Conservation (phyloP, 805 yeast genomes). For the Lipomyces chichibuensis region DNA sequence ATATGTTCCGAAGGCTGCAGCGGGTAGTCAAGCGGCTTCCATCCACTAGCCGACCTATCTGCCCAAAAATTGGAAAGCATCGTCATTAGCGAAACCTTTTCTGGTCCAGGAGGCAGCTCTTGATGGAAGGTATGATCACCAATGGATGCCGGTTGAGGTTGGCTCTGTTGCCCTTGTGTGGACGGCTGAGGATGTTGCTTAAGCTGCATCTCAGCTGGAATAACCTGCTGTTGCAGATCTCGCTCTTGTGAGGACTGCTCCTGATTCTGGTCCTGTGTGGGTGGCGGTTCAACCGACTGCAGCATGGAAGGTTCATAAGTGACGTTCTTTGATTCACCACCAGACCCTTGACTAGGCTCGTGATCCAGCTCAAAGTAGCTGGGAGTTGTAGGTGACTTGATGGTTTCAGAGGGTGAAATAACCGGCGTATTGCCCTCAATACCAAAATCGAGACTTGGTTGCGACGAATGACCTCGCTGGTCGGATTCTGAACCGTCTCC, state of each 20-base stretch:
- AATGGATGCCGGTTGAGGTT: conserved; percentile 5
- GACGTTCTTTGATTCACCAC: not conserved
- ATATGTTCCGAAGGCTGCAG: conserved; percentile 79
- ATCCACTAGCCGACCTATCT: conserved; percentile 89
- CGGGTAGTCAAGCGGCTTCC: conserved; percentile 92
- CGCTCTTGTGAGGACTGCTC: not conserved
- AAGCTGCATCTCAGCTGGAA: conserved; percentile 1
- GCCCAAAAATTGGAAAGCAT: conserved; percentile 94
- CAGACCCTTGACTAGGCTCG: not conserved
- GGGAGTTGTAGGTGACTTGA: conserved; percentile 1
- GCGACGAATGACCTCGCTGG: not conserved
- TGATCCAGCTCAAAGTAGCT: conserved; percentile 7
- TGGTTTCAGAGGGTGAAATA: conserved; percentile 3
- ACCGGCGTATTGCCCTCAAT: not conserved
- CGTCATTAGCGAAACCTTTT: conserved; percentile 75
- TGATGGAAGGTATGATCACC: conserved; percentile 18
- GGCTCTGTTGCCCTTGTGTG: not conserved
- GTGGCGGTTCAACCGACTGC: not conserved
- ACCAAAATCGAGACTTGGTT: not conserved
- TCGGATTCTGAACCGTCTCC: not conserved
- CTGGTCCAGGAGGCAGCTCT: conserved; percentile 44
- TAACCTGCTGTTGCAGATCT: not conserved
- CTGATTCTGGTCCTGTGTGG: not conserved
- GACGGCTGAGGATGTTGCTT: not conserved
- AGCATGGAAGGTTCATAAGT: not conserved